Evolutionary conservation across 129 eudicot genomes (phyloP).

Genomic region (Glebionis coronaria): DNA sequence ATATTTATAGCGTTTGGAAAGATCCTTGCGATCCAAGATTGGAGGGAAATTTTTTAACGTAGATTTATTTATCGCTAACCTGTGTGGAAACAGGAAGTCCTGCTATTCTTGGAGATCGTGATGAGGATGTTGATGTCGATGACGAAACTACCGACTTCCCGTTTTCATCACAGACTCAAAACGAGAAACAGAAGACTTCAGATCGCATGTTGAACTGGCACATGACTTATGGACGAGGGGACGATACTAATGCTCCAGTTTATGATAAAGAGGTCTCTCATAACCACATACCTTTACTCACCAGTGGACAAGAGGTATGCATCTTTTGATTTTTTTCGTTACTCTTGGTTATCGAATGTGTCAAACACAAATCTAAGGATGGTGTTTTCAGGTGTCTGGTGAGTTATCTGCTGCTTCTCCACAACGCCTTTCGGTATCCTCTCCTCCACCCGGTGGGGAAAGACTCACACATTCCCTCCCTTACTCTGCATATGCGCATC

Average conservation of each 20-base stretch:
- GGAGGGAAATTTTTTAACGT: too few species aligned
- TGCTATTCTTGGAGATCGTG: conserved; percentile 71
- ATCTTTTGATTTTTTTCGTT: neutral
- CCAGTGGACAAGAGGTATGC: conserved; percentile 61
- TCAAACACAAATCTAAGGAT: neutral
- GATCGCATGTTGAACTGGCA: conserved; percentile 90
- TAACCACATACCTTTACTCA: conserved; percentile 81
- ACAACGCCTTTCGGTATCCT: conserved; percentile 81
- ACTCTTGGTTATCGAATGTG: neutral
- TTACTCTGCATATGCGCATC: conserved; percentile 45
- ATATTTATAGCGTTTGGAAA: neutral
- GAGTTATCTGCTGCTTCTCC: conserved; percentile 99
- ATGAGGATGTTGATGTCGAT: conserved; percentile 60
- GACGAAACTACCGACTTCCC: conserved; percentile 52
- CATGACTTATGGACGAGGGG: conserved; percentile 73
- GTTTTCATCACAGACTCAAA: conserved; percentile 56
- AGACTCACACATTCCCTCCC: conserved; percentile 59
- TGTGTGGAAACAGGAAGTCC: conserved; percentile 58
- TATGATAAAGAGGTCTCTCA: conserved; percentile 89
- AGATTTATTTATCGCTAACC: conserved; percentile 6
- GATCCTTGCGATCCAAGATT: neutral
- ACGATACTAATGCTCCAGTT: conserved; percentile 55
- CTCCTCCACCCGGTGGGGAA: conserved; percentile 76
- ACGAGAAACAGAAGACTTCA: conserved; percentile 62
- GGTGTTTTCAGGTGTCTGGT: conserved; percentile 72